These are phyloP conservation scores for Solanum ahanhuiri DNA, from an alignment of 257 asterid species.

Conservation along the genomic window DNA sequence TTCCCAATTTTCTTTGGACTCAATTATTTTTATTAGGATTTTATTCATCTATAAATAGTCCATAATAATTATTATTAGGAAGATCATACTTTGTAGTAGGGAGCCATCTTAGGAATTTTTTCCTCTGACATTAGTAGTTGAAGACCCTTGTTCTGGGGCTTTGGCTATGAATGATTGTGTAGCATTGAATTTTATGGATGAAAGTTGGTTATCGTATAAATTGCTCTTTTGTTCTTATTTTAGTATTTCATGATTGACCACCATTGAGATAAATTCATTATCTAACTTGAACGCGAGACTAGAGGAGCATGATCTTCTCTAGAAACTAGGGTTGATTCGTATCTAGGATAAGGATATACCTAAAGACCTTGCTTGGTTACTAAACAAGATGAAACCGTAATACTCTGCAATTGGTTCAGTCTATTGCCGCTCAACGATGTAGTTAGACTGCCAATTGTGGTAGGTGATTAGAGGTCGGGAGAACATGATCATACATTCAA, in stretches of 20 bases:
- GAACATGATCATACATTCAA: not conserved
- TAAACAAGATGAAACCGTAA: too few species aligned
- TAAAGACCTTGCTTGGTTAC: not conserved
- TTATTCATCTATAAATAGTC: not conserved
- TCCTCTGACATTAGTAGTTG: not conserved
- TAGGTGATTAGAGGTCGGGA: not conserved
- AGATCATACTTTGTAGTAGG: not conserved
- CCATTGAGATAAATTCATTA: not conserved
- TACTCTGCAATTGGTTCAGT: not conserved
- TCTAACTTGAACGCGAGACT: not conserved
- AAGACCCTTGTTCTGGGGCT: not conserved
- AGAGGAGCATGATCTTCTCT: not conserved
- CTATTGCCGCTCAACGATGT: not conserved
- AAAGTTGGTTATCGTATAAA: not conserved
- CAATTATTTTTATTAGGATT: not conserved
- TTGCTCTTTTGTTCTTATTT: not conserved
- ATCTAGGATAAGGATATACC: not conserved
- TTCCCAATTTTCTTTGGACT: not conserved
- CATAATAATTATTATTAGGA: not conserved
- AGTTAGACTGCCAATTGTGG: not conserved
- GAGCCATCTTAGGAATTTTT: not conserved
- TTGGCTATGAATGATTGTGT: not conserved
- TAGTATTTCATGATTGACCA: not conserved
- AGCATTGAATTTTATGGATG: not conserved
- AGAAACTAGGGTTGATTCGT: not conserved